Evolutionary conservation across 805 yeast genomes (phyloP).

Genomic region (Wickerhamia fluorescens): DNA sequence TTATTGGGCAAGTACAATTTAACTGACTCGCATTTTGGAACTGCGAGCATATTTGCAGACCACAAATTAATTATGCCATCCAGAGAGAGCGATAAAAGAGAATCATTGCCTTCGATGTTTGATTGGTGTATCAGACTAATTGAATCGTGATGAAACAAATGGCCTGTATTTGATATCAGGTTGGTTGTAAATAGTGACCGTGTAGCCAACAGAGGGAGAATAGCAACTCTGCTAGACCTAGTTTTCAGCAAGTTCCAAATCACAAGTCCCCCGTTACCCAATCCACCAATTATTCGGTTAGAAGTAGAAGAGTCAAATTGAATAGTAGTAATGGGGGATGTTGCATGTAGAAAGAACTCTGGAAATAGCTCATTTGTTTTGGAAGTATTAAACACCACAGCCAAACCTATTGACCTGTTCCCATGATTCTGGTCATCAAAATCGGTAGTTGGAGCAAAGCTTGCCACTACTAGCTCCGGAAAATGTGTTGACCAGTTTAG

Average conservation of each 20-base stretch:
- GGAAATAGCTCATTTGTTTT: slow-evolving; percentile 12
- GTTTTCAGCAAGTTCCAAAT: slow-evolving; percentile 38
- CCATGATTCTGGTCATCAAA: slow-evolving; percentile 1
- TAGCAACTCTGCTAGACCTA: slow-evolving; percentile 6
- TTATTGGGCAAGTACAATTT: slow-evolving; percentile 7
- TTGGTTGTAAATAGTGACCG: slow-evolving; percentile 20
- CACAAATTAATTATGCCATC: slow-evolving; percentile 26
- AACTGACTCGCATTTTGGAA: slow-evolving; percentile 17
- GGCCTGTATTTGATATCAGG: slow-evolving; percentile 8
- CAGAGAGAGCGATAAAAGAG: slow-evolving; percentile 13
- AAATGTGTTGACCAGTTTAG: slow-evolving; percentile 10
- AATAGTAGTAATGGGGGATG: slow-evolving; percentile 31
- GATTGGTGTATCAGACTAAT: slow-evolving; percentile 18
- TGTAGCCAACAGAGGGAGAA: slow-evolving; percentile 16
- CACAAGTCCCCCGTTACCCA: slow-evolving; percentile 43
- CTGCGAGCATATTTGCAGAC: slow-evolving; percentile 26
- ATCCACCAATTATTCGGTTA: slow-evolving; percentile 41
- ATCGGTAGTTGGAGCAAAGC: no score
- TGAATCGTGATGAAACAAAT: slow-evolving; percentile 4
- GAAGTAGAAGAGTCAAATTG: slow-evolving; percentile 34
- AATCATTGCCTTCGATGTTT: slow-evolving; percentile 14
- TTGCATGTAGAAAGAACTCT: slow-evolving; percentile 35
- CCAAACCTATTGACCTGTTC: slow-evolving; percentile 7
- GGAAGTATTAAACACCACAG: slow-evolving; percentile 6
- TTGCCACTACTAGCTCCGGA: slow-evolving; percentile 9